Percentiles rank a stretch among this genome's conserved stretches.
Conservation (phyloP, 2,329 filamentous ascomycete species). For the Botryotinia narcissicola region DNA sequence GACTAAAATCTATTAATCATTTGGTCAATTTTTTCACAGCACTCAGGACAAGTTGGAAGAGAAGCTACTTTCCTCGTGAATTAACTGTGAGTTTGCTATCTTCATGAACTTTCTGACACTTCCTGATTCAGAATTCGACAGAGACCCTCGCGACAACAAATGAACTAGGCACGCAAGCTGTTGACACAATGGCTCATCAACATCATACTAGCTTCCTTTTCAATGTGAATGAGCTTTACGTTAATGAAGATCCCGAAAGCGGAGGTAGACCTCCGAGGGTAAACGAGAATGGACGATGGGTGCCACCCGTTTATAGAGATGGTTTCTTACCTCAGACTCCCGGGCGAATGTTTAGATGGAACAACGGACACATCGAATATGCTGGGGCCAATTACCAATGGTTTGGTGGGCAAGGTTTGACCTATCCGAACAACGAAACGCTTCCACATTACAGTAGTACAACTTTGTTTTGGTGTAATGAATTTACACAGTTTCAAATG, state of each 20-base stretch:
- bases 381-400: conserved; percentile 22
- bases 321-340: conserved; percentile 27
- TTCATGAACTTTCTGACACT: background rate
- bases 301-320: conserved; percentile 24
- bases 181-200: conserved; percentile 7
- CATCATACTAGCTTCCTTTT: conserved; percentile 38
- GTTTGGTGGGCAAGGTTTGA: conserved; percentile 1
- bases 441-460: conserved; percentile 23
- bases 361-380: conserved; percentile 22
- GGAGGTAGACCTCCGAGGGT: conserved; percentile 22
- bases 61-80: background rate
- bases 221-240: conserved; percentile 43
- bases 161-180: background rate
- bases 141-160: conserved; percentile 10
- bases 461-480: conserved; percentile 30
- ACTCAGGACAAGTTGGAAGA: background rate
- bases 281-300: conserved; percentile 28
- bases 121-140: background rate
- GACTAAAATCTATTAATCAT: too few species aligned
- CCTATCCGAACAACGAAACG: background rate
- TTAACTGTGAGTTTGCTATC: conserved; percentile 1
- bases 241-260: conserved; percentile 34
- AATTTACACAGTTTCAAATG: conserved; percentile 27
- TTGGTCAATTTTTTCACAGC: background rate
- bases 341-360: conserved; percentile 33